Conservation (phyloP, 495 filamentous ascomycete species). For the Podospora pseudocomata region DNA sequence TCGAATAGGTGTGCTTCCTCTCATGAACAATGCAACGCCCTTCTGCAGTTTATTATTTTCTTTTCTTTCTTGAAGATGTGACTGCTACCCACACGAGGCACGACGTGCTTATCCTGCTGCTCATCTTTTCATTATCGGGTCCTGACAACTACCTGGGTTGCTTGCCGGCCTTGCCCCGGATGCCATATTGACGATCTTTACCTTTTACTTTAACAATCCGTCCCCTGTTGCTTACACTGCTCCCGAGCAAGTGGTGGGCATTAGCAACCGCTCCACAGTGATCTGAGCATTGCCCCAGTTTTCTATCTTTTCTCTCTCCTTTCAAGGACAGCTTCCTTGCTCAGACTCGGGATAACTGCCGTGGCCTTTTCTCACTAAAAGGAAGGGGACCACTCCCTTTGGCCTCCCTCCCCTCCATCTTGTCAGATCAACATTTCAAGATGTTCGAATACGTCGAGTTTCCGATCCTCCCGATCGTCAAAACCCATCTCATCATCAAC, state of each 20-base stretch:
- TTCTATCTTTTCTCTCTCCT: neutral
- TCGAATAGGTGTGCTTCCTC: neutral
- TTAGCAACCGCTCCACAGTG: neutral
- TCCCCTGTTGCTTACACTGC: neutral
- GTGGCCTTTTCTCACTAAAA: neutral
- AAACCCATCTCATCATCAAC: slow-evolving; percentile 27
- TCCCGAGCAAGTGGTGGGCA: neutral
- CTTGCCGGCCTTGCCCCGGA: neutral
- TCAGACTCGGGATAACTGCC: neutral
- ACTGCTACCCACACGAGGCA: neutral
- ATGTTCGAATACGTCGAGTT: slow-evolving; percentile 16
- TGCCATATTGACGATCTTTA: neutral
- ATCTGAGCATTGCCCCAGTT: neutral
- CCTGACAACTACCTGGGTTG: neutral
- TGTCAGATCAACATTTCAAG: neutral
- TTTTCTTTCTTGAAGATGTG: neutral
- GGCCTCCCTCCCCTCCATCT: neutral
- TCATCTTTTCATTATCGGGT: neutral
- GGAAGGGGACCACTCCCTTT: neutral
- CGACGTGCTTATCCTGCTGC: neutral
- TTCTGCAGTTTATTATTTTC: neutral
- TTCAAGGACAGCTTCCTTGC: neutral
- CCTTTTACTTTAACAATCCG: neutral
- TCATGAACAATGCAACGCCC: neutral
- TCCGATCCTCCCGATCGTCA: slow-evolving; percentile 15